These are phyloP conservation scores for Curvularia eragrostidis DNA, from an alignment of 2,329 filamentous ascomycete genomes.

Conservation along the genomic window DNA sequence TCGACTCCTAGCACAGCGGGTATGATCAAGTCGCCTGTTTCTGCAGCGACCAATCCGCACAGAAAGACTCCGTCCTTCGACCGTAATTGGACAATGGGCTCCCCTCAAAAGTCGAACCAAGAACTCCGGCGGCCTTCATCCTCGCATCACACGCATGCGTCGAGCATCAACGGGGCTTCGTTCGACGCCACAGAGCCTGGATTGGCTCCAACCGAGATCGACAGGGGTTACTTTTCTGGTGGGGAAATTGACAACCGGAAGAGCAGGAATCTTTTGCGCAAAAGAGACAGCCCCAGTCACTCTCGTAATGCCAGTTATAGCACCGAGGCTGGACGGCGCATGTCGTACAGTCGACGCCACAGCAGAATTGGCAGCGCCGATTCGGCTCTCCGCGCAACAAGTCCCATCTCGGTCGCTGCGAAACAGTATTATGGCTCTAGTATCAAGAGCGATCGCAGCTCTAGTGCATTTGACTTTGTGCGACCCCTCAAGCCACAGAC, in stretches of 20 bases:
- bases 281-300: conserved; percentile 71
- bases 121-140: conserved; percentile 43
- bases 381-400: conserved; percentile 67
- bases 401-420: conserved; percentile 61
- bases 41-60: conserved; percentile 49
- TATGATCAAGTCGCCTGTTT: conserved; percentile 28
- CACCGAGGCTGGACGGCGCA: conserved; percentile 61
- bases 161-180: conserved; percentile 39
- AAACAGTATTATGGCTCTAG: conserved; percentile 72
- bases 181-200: conserved; percentile 39
- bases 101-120: conserved; percentile 39
- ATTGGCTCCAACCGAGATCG: conserved; percentile 63
- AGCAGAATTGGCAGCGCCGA: conserved; percentile 81
- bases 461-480: conserved; percentile 58
- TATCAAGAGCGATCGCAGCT: conserved; percentile 44
- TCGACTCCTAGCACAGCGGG: conserved; percentile 32
- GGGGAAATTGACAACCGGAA: conserved; percentile 79
- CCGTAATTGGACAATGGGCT: conserved; percentile 63
- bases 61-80: conserved; percentile 66
- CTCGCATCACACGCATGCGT: conserved; percentile 41
- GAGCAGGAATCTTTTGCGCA: conserved; percentile 72
- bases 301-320: conserved; percentile 78
- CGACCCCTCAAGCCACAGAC: conserved; percentile 50
- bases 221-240: conserved; percentile 92
- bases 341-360: conserved; percentile 69